Evolutionary conservation across 345 rosid species (phyloP).

Genomic region (Sapria himalayana): DNA sequence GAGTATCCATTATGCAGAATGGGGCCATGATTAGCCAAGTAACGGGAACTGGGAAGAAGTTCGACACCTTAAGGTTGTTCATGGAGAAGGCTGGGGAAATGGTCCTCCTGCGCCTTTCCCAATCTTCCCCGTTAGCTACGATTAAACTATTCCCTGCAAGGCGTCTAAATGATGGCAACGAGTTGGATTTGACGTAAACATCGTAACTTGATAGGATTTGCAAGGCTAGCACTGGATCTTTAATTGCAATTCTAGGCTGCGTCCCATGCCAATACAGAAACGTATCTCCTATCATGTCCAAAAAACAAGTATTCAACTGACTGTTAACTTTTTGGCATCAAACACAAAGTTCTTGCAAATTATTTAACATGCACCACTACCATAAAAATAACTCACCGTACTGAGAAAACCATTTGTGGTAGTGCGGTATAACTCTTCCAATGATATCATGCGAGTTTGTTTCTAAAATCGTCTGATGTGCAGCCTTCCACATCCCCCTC

Average conservation of each 20-base stretch:
- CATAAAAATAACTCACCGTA: conserved; percentile 15
- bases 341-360: too few relatives aligned
- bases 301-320: too few relatives aligned
- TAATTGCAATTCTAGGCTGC: conserved; percentile 43
- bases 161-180: conserved; percentile 29
- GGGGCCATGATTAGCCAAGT: too few relatives aligned
- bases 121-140: conserved; percentile 50
- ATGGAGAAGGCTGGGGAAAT: conserved; percentile 55
- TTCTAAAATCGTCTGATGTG: conserved; percentile 6
- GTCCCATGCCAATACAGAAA: conserved; percentile 74
- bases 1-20: too few relatives aligned
- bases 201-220: conserved; percentile 50
- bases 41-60: too few relatives aligned
- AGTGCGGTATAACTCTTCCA: conserved; percentile 11
- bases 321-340: too few relatives aligned
- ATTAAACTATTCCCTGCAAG: conserved; percentile 62
- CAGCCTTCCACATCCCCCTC: conserved; percentile 5
- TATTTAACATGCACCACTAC: too few relatives aligned
- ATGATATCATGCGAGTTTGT: conserved; percentile 13
- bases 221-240: conserved; percentile 58
- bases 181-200: conserved; percentile 36
- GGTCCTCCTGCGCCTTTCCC: conserved; percentile 57
- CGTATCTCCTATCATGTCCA: conserved; percentile 61
- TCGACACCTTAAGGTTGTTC: conserved; percentile 85
- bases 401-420: conserved; percentile 8